A percentile compares a stretch with the other conserved stretches of the same genome.
phyloP scores from a whole-genome alignment of 2,329 filamentous ascomycete species.

The Neopestalotiopsis sp. region DNA sequence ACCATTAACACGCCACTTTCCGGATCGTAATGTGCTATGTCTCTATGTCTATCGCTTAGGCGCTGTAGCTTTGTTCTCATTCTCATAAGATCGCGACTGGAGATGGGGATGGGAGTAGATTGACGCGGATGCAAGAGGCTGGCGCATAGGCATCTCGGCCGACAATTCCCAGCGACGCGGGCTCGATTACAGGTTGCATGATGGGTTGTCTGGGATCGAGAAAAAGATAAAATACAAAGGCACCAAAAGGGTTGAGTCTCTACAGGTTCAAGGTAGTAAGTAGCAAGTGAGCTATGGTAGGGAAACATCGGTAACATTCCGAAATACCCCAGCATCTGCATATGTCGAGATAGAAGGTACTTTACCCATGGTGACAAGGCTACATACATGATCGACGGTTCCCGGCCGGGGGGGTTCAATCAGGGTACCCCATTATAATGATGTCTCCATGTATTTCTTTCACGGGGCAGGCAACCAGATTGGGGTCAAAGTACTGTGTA shows the following conservation, averaged over 20 bases:
- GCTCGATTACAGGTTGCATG: not conserved
- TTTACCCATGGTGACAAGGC: not conserved
- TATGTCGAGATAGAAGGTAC: not conserved
- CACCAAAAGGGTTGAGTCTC: not conserved
- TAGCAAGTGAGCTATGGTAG: not conserved
- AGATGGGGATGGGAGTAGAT: not conserved
- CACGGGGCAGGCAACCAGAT: not conserved
- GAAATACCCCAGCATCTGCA: slow-evolving; percentile 2
- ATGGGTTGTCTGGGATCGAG: not conserved
- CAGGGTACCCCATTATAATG: not conserved
- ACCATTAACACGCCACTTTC: not conserved
- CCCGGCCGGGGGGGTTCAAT: not conserved
- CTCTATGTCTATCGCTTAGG: not conserved
- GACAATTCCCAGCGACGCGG: not conserved
- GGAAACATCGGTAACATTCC: not conserved
- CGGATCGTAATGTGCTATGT: not conserved
- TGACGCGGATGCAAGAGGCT: not conserved
- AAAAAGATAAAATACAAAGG: not conserved
- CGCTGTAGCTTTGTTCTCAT: too few species aligned
- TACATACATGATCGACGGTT: slow-evolving; percentile 1
- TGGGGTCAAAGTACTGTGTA: not conserved
- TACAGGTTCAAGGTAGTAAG: too few species aligned
- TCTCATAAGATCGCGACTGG: too few species aligned
- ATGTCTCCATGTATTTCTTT: not conserved
- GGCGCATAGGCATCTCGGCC: not conserved